A percentile compares a stretch with the other conserved stretches of the same genome.
phyloP scores from a whole-genome alignment of 225 moss, liverwort and hornwort genomes.

The Pseudoscleropodium purum region DNA sequence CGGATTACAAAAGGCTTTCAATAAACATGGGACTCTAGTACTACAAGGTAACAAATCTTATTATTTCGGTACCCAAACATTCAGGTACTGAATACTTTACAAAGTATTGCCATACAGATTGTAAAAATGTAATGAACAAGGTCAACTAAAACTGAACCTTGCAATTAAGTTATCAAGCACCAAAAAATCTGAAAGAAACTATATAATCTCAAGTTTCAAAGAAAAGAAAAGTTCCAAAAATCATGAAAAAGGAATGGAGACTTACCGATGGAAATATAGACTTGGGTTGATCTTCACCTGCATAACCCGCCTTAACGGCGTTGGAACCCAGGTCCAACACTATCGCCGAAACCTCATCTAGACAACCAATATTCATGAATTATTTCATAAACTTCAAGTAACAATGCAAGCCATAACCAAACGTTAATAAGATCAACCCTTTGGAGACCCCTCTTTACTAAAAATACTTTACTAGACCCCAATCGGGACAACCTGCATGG shows the following conservation, averaged over 20 bases:
- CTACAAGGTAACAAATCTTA: neutral
- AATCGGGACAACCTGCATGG: neutral
- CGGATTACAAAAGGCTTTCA: neutral
- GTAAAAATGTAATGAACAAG: neutral
- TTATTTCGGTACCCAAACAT: neutral
- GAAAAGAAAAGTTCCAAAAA: neutral
- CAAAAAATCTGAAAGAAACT: neutral
- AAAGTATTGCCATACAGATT: neutral
- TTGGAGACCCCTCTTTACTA: neutral
- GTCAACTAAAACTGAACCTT: neutral
- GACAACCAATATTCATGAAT: neutral
- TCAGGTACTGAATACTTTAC: neutral
- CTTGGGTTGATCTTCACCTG: conserved; percentile 90
- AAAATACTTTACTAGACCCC: neutral
- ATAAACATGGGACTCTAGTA: neutral
- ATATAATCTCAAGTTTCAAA: neutral
- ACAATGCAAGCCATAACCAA: neutral
- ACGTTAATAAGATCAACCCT: neutral
- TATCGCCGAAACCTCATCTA: conserved; percentile 92
- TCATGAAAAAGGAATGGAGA: neutral
- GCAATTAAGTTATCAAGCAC: neutral
- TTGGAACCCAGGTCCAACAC: conserved; percentile 92
- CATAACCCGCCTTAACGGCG: conserved; percentile 86
- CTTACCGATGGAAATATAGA: conserved; percentile 74
- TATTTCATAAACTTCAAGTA: neutral